Evolutionary conservation across 805 yeast genomes (phyloP).

Genomic region (Wickerhamomyces hampshirensis): DNA sequence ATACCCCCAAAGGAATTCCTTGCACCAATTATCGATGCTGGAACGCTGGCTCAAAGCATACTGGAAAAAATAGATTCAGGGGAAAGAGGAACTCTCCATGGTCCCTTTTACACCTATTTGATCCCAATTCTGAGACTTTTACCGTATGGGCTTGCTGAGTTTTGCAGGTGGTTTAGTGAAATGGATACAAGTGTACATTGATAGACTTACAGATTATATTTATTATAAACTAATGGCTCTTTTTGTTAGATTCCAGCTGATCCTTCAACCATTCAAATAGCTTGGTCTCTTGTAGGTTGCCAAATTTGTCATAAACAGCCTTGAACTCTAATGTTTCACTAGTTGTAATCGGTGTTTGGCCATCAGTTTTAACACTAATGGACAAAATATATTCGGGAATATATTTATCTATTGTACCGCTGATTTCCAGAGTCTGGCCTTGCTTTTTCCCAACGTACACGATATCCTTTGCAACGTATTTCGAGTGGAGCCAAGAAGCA

Average conservation of each 20-base stretch:
- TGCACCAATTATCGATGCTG: constrained; percentile 73
- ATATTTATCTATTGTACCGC: constrained; percentile 32
- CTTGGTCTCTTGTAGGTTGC: constrained; percentile 38
- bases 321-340: constrained; percentile 25
- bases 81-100: constrained; percentile 60
- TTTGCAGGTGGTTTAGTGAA: constrained; percentile 50
- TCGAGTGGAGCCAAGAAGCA: constrained; percentile 33
- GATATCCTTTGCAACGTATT: constrained; percentile 35
- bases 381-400: constrained; percentile 42
- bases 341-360: constrained; percentile 13
- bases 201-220: not conserved
- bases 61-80: constrained; percentile 55
- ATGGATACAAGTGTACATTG: constrained; percentile 44
- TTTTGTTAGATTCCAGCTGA: constrained; percentile 29
- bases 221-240: constrained; percentile 35
- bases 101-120: constrained; percentile 71
- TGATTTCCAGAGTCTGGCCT: constrained; percentile 25
- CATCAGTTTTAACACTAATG: constrained; percentile 24
- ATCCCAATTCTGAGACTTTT: constrained; percentile 63
- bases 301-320: constrained; percentile 34
- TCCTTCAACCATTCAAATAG: constrained; percentile 34
- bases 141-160: constrained; percentile 52
- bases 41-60: constrained; percentile 51
- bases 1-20: constrained; percentile 65
- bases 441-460: constrained; percentile 39